Base-by-base conservation (phyloP, 2,329 filamentous ascomycete species). In the Ilyonectria sp. region DNA sequence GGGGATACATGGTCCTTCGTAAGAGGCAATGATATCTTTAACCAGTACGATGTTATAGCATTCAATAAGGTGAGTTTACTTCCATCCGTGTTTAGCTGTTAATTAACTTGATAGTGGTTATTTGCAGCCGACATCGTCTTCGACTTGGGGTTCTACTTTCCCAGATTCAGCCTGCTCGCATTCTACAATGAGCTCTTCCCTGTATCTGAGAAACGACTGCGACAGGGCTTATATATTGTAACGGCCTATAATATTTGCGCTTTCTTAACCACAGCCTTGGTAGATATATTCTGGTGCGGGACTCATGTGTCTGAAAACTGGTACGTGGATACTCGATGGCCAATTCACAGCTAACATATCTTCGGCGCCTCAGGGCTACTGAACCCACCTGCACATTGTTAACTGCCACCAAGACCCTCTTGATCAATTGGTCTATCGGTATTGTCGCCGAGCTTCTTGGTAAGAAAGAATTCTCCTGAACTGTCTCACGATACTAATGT, bases 101-200 rank as follows among this genome's bases (percentile, higher is more conserved):
- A 43, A 43, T n/a, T n/a, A 8, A 17, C 40, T 7, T 8, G 7
- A 2, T 4, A 59, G 56, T 59, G 56, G 44, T 11, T 49, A 13
- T 59, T 29, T 31, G n/a, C n/a, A 23, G 9, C 47, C 10, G 17
- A 15, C 6, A 11, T 49, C 2, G 35, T 59, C 3, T 23, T 37
- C 17, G 56, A 59, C 9, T 21, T 50, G 10, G 43, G 56, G 6
- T 59, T 49, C 49, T 59, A 59, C 37, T 59, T 59, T 29, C 56
- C 56, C 35, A 35, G 56, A 50, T 59, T 59, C n/a, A 59, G 56
- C 13, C 21, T 59, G 9, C 46, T 59, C 15, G 56, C 56, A 2
- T 50, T 59, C 17, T 59, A 59, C 19, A 10, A 59, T 17, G 56
- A 59, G 35, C 56, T 59, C 17, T 59, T 59, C 10, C 56, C 56